Percentiles rank a stretch among this genome's conserved stretches.
phyloP scores from a whole-genome alignment of 495 filamentous ascomycete genomes.

The Talaromyces wortmannii region DNA sequence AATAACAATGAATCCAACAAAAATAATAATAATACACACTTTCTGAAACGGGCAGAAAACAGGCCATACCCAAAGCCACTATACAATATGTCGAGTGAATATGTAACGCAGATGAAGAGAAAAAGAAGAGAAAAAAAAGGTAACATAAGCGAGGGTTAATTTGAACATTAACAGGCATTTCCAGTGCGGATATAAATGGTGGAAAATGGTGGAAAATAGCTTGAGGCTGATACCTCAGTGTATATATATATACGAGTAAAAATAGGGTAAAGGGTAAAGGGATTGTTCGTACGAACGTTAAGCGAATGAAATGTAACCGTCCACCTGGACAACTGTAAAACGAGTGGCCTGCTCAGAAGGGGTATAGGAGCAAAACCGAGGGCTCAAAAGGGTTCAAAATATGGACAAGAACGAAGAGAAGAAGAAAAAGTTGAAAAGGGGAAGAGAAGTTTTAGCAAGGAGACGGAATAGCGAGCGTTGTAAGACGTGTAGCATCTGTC shows the following conservation, averaged over 20 bases:
- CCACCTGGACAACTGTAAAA: constrained; percentile 9
- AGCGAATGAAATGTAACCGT: too few relatives aligned
- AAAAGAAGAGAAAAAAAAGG: constrained; percentile 1
- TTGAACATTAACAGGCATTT: too few relatives aligned
- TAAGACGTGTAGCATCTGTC: not conserved
- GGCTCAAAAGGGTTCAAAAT: not conserved
- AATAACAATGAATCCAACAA: too few relatives aligned
- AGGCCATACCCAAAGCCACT: too few relatives aligned
- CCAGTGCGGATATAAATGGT: too few relatives aligned
- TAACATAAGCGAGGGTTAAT: too few relatives aligned
- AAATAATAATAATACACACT: too few relatives aligned
- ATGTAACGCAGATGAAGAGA: constrained; percentile 9
- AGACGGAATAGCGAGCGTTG: not conserved
- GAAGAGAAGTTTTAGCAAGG: not conserved
- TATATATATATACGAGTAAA: too few relatives aligned
- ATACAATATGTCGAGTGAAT: constrained; percentile 4
- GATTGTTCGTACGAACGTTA: too few relatives aligned
- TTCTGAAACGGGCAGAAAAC: too few relatives aligned
- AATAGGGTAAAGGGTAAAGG: too few relatives aligned
- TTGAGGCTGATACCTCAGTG: too few relatives aligned
- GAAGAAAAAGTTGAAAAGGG: not conserved
- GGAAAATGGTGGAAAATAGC: not conserved
- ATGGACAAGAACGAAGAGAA: constrained; percentile 1
- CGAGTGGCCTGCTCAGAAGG: constrained; percentile 1
- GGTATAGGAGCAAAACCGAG: constrained; percentile 2